Percentiles rank a stretch among this genome's conserved stretches.
These are phyloP conservation scores for Leccinum pellstonianum DNA, from an alignment of 768 basidiomycete genomes.

Conservation along the genomic window DNA sequence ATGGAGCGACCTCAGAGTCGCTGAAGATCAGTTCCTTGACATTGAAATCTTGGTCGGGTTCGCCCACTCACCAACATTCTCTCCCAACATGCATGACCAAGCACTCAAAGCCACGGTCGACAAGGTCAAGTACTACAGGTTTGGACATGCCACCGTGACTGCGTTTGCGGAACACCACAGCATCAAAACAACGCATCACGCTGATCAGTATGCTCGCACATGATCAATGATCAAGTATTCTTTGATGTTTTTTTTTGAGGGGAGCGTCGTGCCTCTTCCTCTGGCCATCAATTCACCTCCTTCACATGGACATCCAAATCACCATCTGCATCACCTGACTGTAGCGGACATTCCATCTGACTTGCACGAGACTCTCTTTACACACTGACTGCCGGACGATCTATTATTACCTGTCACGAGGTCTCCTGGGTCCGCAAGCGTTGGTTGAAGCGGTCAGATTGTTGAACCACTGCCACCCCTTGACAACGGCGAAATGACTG, in stretches of 20 bases:
- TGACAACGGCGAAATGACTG: slow-evolving; percentile 92
- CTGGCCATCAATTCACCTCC: slow-evolving; percentile 56
- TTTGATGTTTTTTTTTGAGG: slow-evolving; percentile 85
- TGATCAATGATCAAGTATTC: slow-evolving; percentile 91
- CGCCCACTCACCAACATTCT: slow-evolving; percentile 77
- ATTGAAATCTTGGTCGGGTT: slow-evolving; percentile 90
- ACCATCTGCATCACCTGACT: slow-evolving; percentile 67
- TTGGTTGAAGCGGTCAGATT: slow-evolving; percentile 82
- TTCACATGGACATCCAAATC: slow-evolving; percentile 49
- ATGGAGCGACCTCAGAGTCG: slow-evolving; percentile 54
- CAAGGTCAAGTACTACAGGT: slow-evolving; percentile 16
- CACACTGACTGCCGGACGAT: slow-evolving; percentile 94
- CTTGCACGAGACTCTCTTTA: slow-evolving; percentile 94
- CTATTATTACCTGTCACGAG: slow-evolving; percentile 94
- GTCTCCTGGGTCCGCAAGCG: slow-evolving; percentile 83
- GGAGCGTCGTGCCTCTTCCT: slow-evolving; percentile 75
- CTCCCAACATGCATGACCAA: slow-evolving; percentile 77
- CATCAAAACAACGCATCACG: slow-evolving; percentile 74
- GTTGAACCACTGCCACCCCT: slow-evolving; percentile 85
- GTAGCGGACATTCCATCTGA: slow-evolving; percentile 88
- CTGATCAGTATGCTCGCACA: slow-evolving; percentile 85
- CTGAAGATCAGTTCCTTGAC: slow-evolving; percentile 96
- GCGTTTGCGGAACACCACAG: slow-evolving; percentile 77
- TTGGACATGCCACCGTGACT: slow-evolving; percentile 76
- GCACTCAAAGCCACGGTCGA: slow-evolving; percentile 55